Conservation (phyloP, 2,329 filamentous ascomycete genomes). For the Aspergillus felis region DNA sequence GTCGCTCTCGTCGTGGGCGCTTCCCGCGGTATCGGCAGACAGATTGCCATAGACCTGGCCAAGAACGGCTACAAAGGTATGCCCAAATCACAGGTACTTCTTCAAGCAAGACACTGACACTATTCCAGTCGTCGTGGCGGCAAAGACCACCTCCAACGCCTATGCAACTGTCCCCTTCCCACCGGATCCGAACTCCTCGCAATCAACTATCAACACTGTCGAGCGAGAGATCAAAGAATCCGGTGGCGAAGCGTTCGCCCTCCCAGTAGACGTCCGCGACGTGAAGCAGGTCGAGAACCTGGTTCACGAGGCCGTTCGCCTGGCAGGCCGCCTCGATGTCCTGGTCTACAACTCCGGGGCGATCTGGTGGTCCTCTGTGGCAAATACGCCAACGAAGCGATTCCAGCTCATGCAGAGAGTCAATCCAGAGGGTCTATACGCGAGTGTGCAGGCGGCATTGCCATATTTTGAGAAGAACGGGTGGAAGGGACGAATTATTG, state of each 20-base stretch:
- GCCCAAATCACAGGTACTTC: not conserved
- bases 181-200: slow-evolving; percentile 69
- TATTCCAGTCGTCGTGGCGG: slow-evolving; percentile 66
- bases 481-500: slow-evolving; percentile 63
- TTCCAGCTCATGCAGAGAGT: slow-evolving; percentile 74
- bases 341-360: slow-evolving; percentile 80
- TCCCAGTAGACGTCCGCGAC: slow-evolving; percentile 67
- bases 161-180: slow-evolving; percentile 58
- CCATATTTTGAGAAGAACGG: slow-evolving; percentile 58
- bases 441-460: slow-evolving; percentile 62
- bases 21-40: slow-evolving; percentile 74
- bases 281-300: slow-evolving; percentile 59
- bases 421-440: slow-evolving; percentile 74
- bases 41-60: slow-evolving; percentile 74
- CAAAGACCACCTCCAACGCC: slow-evolving; percentile 69
- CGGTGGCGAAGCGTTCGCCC: slow-evolving; percentile 61
- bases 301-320: slow-evolving; percentile 55
- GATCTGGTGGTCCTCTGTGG: slow-evolving; percentile 77
- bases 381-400: slow-evolving; percentile 68
- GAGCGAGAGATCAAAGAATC: slow-evolving; percentile 65
- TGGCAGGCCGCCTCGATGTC: slow-evolving; percentile 64
- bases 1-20: slow-evolving; percentile 72
- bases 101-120: slow-evolving; percentile 1
- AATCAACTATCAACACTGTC: slow-evolving; percentile 78
- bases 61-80: slow-evolving; percentile 66